These are phyloP conservation scores for Vitis hybrid DNA, from an alignment of 177 flowering plant genomes.

Conservation along the genomic window DNA sequence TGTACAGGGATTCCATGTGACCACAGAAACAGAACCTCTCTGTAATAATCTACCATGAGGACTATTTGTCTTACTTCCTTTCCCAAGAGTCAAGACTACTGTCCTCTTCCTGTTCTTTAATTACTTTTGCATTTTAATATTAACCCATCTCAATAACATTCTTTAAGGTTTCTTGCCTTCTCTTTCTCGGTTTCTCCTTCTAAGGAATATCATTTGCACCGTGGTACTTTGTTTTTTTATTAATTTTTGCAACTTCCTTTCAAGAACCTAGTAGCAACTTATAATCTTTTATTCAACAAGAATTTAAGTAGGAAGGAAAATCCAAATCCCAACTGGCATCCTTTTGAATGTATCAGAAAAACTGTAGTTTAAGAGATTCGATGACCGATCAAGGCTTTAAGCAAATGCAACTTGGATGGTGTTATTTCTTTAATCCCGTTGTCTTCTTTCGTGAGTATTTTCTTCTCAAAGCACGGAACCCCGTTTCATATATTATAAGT, in stretches of 20 bases:
- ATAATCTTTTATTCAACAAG: not conserved
- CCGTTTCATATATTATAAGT: not conserved
- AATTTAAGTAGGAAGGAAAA: not conserved
- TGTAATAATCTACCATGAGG: slow-evolving; percentile 40
- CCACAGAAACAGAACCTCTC: slow-evolving; percentile 27
- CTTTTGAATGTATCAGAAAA: slow-evolving; percentile 28
- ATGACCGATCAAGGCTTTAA: slow-evolving; percentile 8
- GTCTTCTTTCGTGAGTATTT: not conserved
- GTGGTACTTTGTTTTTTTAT: not conserved
- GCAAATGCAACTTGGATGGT: slow-evolving; percentile 16
- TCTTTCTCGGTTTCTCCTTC: slow-evolving; percentile 11
- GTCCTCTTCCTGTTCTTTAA: not conserved
- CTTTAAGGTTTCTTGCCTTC: slow-evolving; percentile 17
- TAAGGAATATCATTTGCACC: slow-evolving; percentile 14
- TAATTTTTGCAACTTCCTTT: not conserved
- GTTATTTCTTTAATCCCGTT: not conserved
- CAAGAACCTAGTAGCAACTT: not conserved
- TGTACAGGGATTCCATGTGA: slow-evolving; percentile 57
- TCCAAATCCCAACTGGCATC: slow-evolving; percentile 25
- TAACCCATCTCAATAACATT: slow-evolving; percentile 21
- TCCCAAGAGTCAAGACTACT: slow-evolving; percentile 27
- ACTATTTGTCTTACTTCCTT: slow-evolving; percentile 20
- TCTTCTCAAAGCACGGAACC: not conserved
- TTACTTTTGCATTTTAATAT: not conserved
- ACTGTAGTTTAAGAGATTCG: slow-evolving; percentile 28